Conservation (phyloP, 2,329 filamentous ascomycete species). For the Aspergillus luchuensis region DNA sequence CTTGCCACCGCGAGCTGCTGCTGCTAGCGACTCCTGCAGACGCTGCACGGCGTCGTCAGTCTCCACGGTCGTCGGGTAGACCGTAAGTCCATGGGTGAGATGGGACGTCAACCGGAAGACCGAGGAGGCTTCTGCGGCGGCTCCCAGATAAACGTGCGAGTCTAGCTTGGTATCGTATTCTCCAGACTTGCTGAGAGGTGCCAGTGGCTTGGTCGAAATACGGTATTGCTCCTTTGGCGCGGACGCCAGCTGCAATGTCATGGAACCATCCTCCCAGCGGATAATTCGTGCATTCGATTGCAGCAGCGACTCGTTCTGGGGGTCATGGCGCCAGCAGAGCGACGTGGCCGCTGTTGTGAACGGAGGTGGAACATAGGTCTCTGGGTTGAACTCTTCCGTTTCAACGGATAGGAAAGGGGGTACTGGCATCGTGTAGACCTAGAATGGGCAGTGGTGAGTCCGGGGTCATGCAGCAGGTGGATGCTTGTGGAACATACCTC, state of each 20-base stretch:
- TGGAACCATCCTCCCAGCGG: constrained; percentile 67
- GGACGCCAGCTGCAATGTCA: constrained; percentile 66
- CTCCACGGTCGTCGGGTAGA: constrained; percentile 58
- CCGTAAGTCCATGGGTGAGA: constrained; percentile 60
- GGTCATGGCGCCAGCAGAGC: constrained; percentile 66
- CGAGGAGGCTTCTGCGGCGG: constrained; percentile 59
- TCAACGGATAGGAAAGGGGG: constrained; percentile 65
- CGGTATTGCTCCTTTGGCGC: constrained; percentile 63
- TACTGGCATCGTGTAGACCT: constrained; percentile 66
- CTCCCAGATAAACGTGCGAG: constrained; percentile 65
- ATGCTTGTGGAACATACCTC: constrained; percentile 32
- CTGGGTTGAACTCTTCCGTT: constrained; percentile 61
- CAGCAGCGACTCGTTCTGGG: constrained; percentile 57
- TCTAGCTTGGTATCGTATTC: constrained; percentile 59
- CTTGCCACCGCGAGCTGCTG: constrained; percentile 56
- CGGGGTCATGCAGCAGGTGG: background rate
- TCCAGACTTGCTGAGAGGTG: constrained; percentile 55
- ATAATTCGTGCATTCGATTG: constrained; percentile 68
- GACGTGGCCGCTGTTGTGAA: constrained; percentile 66
- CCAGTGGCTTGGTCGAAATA: constrained; percentile 60
- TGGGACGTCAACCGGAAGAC: constrained; percentile 65
- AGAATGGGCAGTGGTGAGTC: constrained; percentile 2
- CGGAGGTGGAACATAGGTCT: constrained; percentile 62
- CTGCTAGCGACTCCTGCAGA: constrained; percentile 62
- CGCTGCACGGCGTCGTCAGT: constrained; percentile 63